These are phyloP conservation scores for Trichomonas gallinae DNA, from an alignment of 208 protist genomes.

Conservation along the genomic window DNA sequence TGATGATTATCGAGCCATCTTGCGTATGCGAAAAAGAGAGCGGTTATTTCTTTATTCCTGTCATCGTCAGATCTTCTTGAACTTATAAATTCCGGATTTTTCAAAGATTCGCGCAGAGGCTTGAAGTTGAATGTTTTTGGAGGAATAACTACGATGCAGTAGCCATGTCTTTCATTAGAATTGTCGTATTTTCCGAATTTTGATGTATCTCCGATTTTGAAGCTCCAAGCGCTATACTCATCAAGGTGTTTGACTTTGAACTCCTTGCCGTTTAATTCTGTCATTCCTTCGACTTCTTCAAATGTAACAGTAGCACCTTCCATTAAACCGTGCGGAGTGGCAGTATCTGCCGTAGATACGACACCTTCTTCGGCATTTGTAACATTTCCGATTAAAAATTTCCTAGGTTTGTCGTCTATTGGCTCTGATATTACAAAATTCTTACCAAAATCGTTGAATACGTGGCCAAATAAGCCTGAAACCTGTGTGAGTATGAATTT, in stretches of 20 bases:
- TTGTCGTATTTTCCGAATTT: constrained; percentile 23
- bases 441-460: constrained; percentile 46
- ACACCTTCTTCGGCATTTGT: constrained; percentile 38
- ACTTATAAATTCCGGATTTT: not conserved
- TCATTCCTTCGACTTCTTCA: constrained; percentile 60
- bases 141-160: not conserved
- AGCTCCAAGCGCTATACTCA: constrained; percentile 35
- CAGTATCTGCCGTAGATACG: constrained; percentile 51
- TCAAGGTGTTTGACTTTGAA: constrained; percentile 10
- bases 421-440: constrained; percentile 35
- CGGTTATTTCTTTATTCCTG: not conserved
- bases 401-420: constrained; percentile 32
- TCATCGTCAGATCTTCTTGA: not conserved
- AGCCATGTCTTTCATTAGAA: not conserved
- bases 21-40: not conserved
- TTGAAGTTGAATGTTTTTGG: not conserved
- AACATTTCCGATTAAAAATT: constrained; percentile 31
- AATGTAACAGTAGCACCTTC: constrained; percentile 60
- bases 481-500: constrained; percentile 34
- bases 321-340: constrained; percentile 50
- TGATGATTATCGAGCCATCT: not conserved
- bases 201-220: constrained; percentile 38
- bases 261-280: constrained; percentile 47
- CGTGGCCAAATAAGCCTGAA: constrained; percentile 39
- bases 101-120: not conserved